Evolutionary conservation across 306 rosid species (phyloP).

Genomic region (Cucurbita argyrosperma): DNA sequence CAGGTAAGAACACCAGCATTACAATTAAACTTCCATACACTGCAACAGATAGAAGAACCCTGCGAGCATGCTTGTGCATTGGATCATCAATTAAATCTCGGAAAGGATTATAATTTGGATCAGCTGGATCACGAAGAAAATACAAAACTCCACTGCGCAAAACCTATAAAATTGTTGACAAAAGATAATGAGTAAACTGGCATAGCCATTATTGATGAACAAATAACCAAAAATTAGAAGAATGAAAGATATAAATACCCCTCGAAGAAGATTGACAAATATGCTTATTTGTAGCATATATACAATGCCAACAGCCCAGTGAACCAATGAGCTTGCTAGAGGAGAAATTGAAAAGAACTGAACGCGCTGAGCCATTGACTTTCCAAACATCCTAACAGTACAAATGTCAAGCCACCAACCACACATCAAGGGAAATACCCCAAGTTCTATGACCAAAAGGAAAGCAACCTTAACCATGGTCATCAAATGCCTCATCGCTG

Average conservation of each 20-base stretch:
- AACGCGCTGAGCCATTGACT: slow-evolving; percentile 90
- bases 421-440: slow-evolving; percentile 97
- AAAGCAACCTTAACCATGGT: slow-evolving; percentile 99
- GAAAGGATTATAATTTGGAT: slow-evolving; percentile 97
- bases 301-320: slow-evolving; percentile 97
- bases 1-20: slow-evolving; percentile 94
- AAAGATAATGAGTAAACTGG: not conserved
- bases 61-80: slow-evolving; percentile 97
- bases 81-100: slow-evolving; percentile 98
- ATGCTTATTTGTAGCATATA: slow-evolving; percentile 98
- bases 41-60: slow-evolving; percentile 86
- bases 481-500: slow-evolving; percentile 97
- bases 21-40: slow-evolving; percentile 98
- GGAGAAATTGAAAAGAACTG: slow-evolving; percentile 93
- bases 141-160: slow-evolving; percentile 92
- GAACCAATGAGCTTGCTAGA: slow-evolving; percentile 86
- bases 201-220: not conserved
- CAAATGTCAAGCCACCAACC: slow-evolving; percentile 99
- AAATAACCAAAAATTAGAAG: not conserved
- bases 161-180: slow-evolving; percentile 40
- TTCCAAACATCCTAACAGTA: slow-evolving; percentile 92
- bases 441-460: slow-evolving; percentile 94
- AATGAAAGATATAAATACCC: slow-evolving; percentile 39
- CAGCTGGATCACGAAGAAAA: slow-evolving; percentile 97
- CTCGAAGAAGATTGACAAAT: slow-evolving; percentile 97